phyloP scores from a whole-genome alignment of 305 asterid genomes.

The Plantago coronopus region DNA sequence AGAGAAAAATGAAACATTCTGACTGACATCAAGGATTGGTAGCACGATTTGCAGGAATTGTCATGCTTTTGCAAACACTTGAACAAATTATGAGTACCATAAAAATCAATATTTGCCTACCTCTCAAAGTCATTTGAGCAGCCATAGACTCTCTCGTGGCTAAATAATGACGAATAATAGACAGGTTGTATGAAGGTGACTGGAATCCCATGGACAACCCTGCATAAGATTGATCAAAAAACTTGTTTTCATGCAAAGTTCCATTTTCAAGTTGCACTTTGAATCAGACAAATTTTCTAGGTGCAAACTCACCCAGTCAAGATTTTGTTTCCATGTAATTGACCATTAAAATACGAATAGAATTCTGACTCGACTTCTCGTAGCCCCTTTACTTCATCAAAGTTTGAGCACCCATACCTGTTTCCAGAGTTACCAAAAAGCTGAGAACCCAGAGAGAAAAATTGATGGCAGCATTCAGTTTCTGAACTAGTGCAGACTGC shows the following conservation, averaged over 20 bases:
- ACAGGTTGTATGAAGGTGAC: slow-evolving; percentile 76
- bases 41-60: background rate
- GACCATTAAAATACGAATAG: slow-evolving; percentile 69
- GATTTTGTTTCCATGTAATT: slow-evolving; percentile 59
- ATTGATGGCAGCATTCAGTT: background rate
- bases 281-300: slow-evolving; percentile 15
- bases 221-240: slow-evolving; percentile 34
- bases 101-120: slow-evolving; percentile 32
- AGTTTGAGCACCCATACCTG: slow-evolving; percentile 60
- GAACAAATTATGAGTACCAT: slow-evolving; percentile 14
- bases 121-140: slow-evolving; percentile 71
- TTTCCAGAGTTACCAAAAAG: slow-evolving; percentile 25
- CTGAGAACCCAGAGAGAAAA: slow-evolving; percentile 13
- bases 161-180: slow-evolving; percentile 61
- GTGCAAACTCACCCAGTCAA: slow-evolving; percentile 79
- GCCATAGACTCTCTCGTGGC: slow-evolving; percentile 60
- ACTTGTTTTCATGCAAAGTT: too few species aligned
- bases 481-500: background rate
- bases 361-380: slow-evolving; percentile 59
- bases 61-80: slow-evolving; percentile 13
- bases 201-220: slow-evolving; percentile 75
- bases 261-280: slow-evolving; percentile 16
- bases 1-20: slow-evolving; percentile 5
- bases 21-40: background rate
- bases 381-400: slow-evolving; percentile 62